phyloP scores from a whole-genome alignment of 2,329 filamentous ascomycete genomes.

The Neofusicoccum cordaticola region DNA sequence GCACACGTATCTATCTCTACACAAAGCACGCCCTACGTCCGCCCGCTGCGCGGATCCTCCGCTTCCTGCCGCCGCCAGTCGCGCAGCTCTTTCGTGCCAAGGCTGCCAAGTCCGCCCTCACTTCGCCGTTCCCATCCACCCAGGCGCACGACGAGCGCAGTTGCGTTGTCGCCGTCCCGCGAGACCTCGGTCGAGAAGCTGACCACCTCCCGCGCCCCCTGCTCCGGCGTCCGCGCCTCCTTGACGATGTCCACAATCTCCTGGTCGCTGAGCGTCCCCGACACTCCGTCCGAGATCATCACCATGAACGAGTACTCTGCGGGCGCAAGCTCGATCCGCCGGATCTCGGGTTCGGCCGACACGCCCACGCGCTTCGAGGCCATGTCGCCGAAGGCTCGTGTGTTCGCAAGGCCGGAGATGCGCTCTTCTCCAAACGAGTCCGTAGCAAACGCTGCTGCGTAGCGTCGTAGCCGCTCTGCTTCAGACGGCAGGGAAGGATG shows the following conservation, averaged over 20 bases:
- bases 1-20: slow-evolving; percentile 4
- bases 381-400: slow-evolving; percentile 90
- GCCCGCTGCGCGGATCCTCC: slow-evolving; percentile 70
- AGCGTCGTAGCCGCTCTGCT: slow-evolving; percentile 77
- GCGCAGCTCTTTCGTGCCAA: slow-evolving; percentile 89
- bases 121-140: slow-evolving; percentile 67
- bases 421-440: slow-evolving; percentile 98
- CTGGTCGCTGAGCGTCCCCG: slow-evolving; percentile 81
- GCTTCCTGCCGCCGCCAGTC: slow-evolving; percentile 81
- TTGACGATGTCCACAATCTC: slow-evolving; percentile 96
- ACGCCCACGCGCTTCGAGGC: slow-evolving; percentile 88
- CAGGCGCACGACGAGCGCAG: slow-evolving; percentile 60
- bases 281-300: slow-evolving; percentile 84
- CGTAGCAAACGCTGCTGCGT: slow-evolving; percentile 81
- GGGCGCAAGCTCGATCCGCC: slow-evolving; percentile 71
- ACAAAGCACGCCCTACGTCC: not conserved
- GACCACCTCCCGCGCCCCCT: slow-evolving; percentile 75
- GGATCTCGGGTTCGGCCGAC: slow-evolving; percentile 87
- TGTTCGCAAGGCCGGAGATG: slow-evolving; percentile 90
- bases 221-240: slow-evolving; percentile 85
- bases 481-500: slow-evolving; percentile 87
- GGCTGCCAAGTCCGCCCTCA: slow-evolving; percentile 82
- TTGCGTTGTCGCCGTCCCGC: slow-evolving; percentile 62
- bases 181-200: slow-evolving; percentile 83
- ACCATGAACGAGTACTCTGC: slow-evolving; percentile 89